A percentile compares a stretch with the other conserved stretches of the same genome.
Evolutionary conservation across 192 early-diverging fungal genomes (phyloP).

Genomic region (Lobosporangium transversale): DNA sequence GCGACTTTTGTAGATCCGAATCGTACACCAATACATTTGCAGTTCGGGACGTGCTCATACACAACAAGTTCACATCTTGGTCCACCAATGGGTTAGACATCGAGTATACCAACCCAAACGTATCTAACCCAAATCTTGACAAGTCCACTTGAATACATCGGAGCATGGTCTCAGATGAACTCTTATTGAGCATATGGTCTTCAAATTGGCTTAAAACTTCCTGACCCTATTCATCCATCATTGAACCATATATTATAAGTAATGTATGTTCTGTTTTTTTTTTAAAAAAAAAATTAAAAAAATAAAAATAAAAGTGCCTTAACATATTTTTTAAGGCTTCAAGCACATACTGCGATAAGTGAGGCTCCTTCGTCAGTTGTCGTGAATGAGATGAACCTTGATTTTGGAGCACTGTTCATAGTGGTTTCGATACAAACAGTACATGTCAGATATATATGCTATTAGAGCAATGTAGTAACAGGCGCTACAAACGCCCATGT

Average conservation of each 20-base stretch:
- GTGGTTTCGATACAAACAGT: background rate
- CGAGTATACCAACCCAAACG: constrained; percentile 68
- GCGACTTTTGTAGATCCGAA: constrained; percentile 31
- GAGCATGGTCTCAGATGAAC: constrained; percentile 49
- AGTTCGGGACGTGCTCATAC: constrained; percentile 65
- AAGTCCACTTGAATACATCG: constrained; percentile 72
- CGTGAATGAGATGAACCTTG: constrained; percentile 67
- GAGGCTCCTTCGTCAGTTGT: constrained; percentile 68
- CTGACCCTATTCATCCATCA: constrained; percentile 56
- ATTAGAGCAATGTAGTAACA: background rate
- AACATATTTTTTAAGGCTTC: background rate
- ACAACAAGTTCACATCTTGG: constrained; percentile 63
- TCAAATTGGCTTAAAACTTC: constrained; percentile 53
- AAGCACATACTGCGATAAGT: constrained; percentile 47
- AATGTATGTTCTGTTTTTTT: background rate
- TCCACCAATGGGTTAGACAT: constrained; percentile 67
- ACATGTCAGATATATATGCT: background rate
- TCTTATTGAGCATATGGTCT: constrained; percentile 57
- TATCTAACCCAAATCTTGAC: constrained; percentile 61
- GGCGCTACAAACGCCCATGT: background rate
- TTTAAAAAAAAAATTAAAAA: background rate
- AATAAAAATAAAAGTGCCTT: background rate
- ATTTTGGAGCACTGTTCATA: constrained; percentile 12
- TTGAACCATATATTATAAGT: background rate
- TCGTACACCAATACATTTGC: constrained; percentile 64